Conservation (phyloP, 768 basidiomycete genomes). For the Candolleomyces aberdarensis region DNA sequence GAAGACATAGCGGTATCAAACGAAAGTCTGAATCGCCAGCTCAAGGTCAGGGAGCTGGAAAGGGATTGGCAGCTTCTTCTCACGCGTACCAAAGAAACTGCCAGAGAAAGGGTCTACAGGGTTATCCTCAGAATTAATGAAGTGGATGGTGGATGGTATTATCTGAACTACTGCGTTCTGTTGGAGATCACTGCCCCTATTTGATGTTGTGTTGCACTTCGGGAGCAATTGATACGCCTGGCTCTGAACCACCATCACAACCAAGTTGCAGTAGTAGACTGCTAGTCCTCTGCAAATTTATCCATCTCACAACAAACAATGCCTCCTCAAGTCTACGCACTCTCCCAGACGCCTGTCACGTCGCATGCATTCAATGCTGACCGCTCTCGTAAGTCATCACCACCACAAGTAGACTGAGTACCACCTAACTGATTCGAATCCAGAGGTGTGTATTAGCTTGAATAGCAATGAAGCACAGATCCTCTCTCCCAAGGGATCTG, state of each 20-base stretch:
- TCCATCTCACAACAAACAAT: slow-evolving; percentile 28
- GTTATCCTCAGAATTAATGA: too few species aligned
- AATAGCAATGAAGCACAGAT: slow-evolving; percentile 90
- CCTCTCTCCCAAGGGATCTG: slow-evolving; percentile 59
- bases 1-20: slow-evolving; percentile 33
- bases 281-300: slow-evolving; percentile 63
- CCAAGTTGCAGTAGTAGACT: slow-evolving; percentile 71
- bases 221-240: not conserved
- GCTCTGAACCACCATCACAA: slow-evolving; percentile 4
- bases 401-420: not conserved
- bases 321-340: slow-evolving; percentile 70
- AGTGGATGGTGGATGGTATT: too few species aligned
- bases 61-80: too few species aligned
- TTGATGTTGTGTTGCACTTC: too few species aligned
- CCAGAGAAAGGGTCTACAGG: too few species aligned
- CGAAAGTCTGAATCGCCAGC: too few species aligned
- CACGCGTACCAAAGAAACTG: too few species aligned
- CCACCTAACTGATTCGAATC: not conserved
- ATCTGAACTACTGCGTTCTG: too few species aligned
- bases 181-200: too few species aligned
- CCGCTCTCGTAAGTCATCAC: slow-evolving; percentile 63
- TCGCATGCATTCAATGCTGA: slow-evolving; percentile 91
- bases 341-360: slow-evolving; percentile 83
- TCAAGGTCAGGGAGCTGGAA: too few species aligned
- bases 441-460: slow-evolving; percentile 90